Base-by-base conservation (phyloP, 805 yeast species). In the Metschnikowia lunata region DNA sequence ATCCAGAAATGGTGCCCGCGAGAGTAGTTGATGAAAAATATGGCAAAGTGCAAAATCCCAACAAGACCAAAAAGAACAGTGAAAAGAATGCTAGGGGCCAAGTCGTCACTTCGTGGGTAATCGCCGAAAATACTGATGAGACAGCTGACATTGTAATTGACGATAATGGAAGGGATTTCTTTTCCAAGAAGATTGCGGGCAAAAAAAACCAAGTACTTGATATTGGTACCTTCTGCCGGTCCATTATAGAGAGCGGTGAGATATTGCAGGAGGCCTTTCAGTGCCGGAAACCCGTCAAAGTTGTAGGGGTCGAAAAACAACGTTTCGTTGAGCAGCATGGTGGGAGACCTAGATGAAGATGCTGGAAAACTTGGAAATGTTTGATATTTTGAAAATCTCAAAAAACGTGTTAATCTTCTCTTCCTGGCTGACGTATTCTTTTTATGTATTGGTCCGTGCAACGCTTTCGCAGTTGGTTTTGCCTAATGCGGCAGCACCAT, bases 1-100 rank as follows among this genome's bases (percentile, higher is more conserved):
- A 57, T 39, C 49, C 51, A 51, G 37, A 57, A 57, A 37, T 53
- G 38, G 43, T 57, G 61, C 26, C 61, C 61, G 10, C 59, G 43
- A 8, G 51, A 38, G 33, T 14, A 42, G 44, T 57, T 57, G 43
- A 52, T 38, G 27, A 35, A 26, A 34, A 56, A 57, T 7, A 57
- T 43, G 4, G 39, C 11, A 10, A 53, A 42, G 27, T 57, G 61
- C 3, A 47, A n/a, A 4, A 56, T 10, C 2, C 43, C 54, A 4
- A 53, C 15, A 13, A 56, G 34, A 7, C 40, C 56, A 28, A 51
- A 57, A 3, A 53, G 40, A 29, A 42, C 54, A 7, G 52, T 44
- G 42, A 56, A 56, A 12, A 55, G 32, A 13, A 46, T 38, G 13
- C 52, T 41, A 11, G 61, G 61, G 4, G 49, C 55, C 14, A 55